phyloP scores from a whole-genome alignment of 768 basidiomycete genomes.

The Leccinum olivaceopallidum region DNA sequence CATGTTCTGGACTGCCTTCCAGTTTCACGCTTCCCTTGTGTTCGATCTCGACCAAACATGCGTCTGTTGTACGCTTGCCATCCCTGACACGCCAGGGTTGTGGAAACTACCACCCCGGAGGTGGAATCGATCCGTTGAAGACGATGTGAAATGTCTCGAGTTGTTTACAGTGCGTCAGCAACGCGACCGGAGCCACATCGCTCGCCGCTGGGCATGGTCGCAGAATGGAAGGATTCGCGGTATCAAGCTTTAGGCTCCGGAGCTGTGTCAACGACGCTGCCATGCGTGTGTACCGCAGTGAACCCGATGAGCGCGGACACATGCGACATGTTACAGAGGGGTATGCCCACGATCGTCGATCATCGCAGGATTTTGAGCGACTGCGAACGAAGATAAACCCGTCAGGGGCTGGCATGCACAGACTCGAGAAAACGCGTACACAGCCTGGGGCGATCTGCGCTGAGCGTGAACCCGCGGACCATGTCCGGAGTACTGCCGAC shows the following conservation, averaged over 20 bases:
- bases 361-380: conserved; percentile 10
- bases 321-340: conserved; percentile 2
- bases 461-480: conserved; percentile 16
- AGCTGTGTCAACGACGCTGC: conserved; percentile 12
- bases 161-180: conserved; percentile 13
- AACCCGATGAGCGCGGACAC: conserved; percentile 16
- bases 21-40: not conserved
- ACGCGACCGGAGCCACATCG: conserved; percentile 11
- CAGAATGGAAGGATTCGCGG: conserved; percentile 4
- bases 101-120: not conserved
- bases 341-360: conserved; percentile 1
- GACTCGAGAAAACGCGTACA: conserved; percentile 14
- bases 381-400: conserved; percentile 1
- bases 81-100: not conserved
- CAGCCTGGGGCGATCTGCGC: not conserved
- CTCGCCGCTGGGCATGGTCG: conserved; percentile 9
- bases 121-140: conserved; percentile 18
- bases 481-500: conserved; percentile 13
- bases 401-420: conserved; percentile 16
- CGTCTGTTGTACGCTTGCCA: conserved; percentile 11
- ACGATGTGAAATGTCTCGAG: conserved; percentile 19
- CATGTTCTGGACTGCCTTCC: conserved; percentile 10
- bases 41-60: conserved; percentile 12
- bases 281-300: conserved; percentile 1
- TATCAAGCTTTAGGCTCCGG: conserved; percentile 19